Evolutionary conservation across 208 protist species (phyloP).

Genomic region (Entamoeba histolytica): DNA sequence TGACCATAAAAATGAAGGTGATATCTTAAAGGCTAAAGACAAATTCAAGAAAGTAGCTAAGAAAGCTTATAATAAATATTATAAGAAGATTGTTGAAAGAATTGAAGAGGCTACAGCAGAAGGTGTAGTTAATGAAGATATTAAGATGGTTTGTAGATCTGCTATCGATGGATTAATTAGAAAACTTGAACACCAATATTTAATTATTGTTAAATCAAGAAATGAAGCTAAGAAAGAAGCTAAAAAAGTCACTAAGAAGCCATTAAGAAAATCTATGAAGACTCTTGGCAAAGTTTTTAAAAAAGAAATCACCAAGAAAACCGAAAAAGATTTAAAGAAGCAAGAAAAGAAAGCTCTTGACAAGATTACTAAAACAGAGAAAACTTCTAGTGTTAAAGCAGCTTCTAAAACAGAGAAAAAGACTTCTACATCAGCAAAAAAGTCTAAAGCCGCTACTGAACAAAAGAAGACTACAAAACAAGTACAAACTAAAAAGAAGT

Average conservation of each 20-base stretch:
- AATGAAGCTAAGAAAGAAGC: neutral
- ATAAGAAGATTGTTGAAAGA: neutral
- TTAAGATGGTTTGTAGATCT: neutral
- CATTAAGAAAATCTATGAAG: neutral
- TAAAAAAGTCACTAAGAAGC: neutral
- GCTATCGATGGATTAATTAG: neutral
- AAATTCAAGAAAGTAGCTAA: neutral
- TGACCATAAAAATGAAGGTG: neutral
- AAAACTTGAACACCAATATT: neutral
- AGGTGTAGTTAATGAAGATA: neutral
- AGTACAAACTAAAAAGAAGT: too few relatives aligned
- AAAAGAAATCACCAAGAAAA: neutral
- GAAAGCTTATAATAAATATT: neutral
- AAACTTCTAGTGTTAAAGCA: neutral
- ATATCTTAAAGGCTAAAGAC: neutral
- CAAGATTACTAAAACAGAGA: neutral
- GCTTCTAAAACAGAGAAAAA: too few relatives aligned
- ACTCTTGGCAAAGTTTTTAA: neutral
- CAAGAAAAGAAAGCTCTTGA: too few relatives aligned
- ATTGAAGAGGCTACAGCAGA: neutral
- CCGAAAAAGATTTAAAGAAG: too few relatives aligned
- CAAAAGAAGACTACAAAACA: too few relatives aligned
- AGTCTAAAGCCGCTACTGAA: too few relatives aligned
- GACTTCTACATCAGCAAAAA: too few relatives aligned
- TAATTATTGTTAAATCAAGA: neutral